These are phyloP conservation scores for Pulveroboletus sp. DNA, from an alignment of 768 basidiomycete genomes.

Conservation along the genomic window DNA sequence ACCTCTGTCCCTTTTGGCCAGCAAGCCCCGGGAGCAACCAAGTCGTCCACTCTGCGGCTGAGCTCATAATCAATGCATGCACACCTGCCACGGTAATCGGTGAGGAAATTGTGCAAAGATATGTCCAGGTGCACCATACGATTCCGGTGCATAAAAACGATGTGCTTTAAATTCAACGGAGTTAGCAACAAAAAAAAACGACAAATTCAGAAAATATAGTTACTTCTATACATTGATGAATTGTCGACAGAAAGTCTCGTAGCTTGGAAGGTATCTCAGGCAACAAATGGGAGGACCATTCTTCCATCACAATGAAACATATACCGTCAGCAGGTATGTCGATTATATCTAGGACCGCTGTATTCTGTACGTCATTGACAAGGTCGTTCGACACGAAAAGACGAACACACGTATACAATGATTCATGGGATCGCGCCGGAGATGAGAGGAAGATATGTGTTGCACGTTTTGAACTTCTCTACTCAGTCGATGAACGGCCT, in stretches of 20 bases:
- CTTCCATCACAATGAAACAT: conserved; percentile 74
- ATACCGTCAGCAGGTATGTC: conserved; percentile 47
- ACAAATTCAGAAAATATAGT: not conserved
- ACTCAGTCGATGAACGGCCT: conserved; percentile 61
- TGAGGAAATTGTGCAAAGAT: conserved; percentile 62
- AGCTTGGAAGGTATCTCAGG: conserved; percentile 47
- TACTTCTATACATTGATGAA: conserved; percentile 71
- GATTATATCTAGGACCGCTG: conserved; percentile 65
- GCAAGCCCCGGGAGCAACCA: conserved; percentile 34
- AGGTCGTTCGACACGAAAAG: not conserved
- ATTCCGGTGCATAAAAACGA: conserved; percentile 64
- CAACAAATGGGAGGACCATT: conserved; percentile 67
- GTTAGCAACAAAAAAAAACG: not conserved
- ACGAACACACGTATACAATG: conserved; percentile 65
- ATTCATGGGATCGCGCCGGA: conserved; percentile 60
- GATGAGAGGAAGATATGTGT: conserved; percentile 46
- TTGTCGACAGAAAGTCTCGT: conserved; percentile 46
- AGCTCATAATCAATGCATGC: conserved; percentile 74
- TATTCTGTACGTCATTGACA: conserved; percentile 6
- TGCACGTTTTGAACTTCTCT: conserved; percentile 60
- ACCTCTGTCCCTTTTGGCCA: conserved; percentile 56
- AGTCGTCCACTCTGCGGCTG: conserved; percentile 49
- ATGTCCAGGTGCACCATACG: conserved; percentile 69
- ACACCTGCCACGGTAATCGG: conserved; percentile 58
- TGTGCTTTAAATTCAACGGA: conserved; percentile 41